These are phyloP conservation scores for Themeda triandra DNA, from an alignment of 176 grass and related monocot genomes.

Conservation along the genomic window DNA sequence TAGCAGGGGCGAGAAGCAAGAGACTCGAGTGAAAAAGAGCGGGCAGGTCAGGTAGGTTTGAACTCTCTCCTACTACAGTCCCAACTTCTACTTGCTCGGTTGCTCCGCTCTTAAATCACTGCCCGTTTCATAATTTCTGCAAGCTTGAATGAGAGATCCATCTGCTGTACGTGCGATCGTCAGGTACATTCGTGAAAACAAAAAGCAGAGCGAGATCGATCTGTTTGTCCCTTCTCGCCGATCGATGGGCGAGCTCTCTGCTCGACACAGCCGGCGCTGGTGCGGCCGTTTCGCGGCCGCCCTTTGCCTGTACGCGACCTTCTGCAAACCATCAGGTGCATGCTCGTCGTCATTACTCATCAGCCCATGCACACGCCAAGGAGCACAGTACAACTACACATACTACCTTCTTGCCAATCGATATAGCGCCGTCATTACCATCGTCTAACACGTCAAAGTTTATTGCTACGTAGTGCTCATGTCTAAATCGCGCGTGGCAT, in stretches of 20 bases:
- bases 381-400: background rate
- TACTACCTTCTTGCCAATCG: background rate
- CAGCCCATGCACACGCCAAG: background rate
- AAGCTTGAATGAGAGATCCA: no score
- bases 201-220: background rate
- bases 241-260: conserved; percentile 40
- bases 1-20: background rate
- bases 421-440: background rate
- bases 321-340: conserved; percentile 33
- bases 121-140: background rate
- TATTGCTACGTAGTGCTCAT: background rate
- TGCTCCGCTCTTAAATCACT: background rate
- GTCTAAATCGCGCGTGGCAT: background rate
- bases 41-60: conserved; percentile 39
- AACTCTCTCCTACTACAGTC: background rate
- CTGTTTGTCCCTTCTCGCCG: background rate
- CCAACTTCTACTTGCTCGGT: background rate
- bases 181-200: background rate
- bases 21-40: background rate
- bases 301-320: conserved; percentile 27
- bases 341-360: background rate
- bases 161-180: no score
- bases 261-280: conserved; percentile 7
- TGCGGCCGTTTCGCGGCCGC: conserved; percentile 1
- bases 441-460: background rate